Base-by-base conservation (phyloP, 1,284 basidiomycete species). In the Phaffia rhodozyma region DNA sequence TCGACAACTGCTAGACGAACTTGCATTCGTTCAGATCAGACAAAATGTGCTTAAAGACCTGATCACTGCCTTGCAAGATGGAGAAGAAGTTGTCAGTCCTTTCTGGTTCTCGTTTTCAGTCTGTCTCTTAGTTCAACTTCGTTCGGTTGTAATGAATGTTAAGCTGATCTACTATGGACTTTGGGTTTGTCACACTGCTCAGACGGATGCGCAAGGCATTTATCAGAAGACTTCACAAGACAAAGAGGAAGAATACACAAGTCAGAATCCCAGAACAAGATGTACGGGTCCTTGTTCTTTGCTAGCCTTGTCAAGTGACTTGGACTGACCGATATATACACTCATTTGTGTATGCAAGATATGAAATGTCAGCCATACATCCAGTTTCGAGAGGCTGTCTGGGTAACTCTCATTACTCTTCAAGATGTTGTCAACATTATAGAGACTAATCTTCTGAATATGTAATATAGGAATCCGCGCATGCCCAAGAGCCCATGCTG, bases 401-500 rank as follows among this genome's bases (percentile, higher is more conserved):
- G 81, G 38, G 38, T 43, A 43, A 43, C 13, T 43, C 38, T 2
- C 5, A 16, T 43, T 16, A 43, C 13, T 43, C 38, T 43, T 43
- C 13, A 43, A 16, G 13, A 2, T 11, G 38, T 7, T 7, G 13
- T 43, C 16, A 7, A 16, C 9, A 11, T 11, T 11, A 7, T 43
- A 43, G 16, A 43, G 38, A 11, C 13, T 43, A 75, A 87, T 25
- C 16, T 58, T 16, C 7, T 53, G 13, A 43, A 5, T 11, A 11
- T 43, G 16, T 16, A 11, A 43, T 62, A 56, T 66, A 88, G 86
- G 84, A 87, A 72, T 81, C 82, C 4, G 78, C 81, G 67, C 76
- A 87, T 74, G 81, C 84, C 2, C 53, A 54, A 3, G 66, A 71
- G n/a, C 78, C 82, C 7, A 87, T 89, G 80, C 87, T 86, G 50